phyloP scores from a whole-genome alignment of 306 rosid species.

The Vigna angularis region DNA sequence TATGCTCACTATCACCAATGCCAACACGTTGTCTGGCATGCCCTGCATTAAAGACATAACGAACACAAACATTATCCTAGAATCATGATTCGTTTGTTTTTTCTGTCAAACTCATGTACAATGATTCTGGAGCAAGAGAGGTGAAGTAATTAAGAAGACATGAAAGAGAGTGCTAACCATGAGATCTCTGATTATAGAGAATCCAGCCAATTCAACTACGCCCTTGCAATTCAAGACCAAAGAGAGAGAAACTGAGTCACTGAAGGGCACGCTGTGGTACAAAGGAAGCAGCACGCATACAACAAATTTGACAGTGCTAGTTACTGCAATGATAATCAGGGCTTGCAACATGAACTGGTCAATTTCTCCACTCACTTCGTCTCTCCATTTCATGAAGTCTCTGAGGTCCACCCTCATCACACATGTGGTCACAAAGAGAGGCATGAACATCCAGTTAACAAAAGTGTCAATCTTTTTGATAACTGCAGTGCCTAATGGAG shows the following conservation, averaged over 20 bases:
- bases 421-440: slow-evolving; percentile 58
- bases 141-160: background rate
- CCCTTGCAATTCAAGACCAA: slow-evolving; percentile 71
- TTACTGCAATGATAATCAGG: slow-evolving; percentile 10
- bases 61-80: background rate
- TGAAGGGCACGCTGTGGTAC: slow-evolving; percentile 48
- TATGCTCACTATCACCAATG: slow-evolving; percentile 41
- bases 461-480: slow-evolving; percentile 63
- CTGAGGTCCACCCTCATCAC: slow-evolving; percentile 57
- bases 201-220: slow-evolving; percentile 59
- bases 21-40: slow-evolving; percentile 28
- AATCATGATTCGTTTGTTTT: background rate
- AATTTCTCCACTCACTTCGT: background rate
- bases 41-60: slow-evolving; percentile 45
- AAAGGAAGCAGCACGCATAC: slow-evolving; percentile 49
- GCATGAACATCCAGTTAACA: slow-evolving; percentile 55
- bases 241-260: slow-evolving; percentile 53
- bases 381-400: slow-evolving; percentile 13
- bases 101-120: background rate
- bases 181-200: slow-evolving; percentile 43
- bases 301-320: slow-evolving; percentile 42
- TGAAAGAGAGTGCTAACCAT: slow-evolving; percentile 43
- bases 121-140: background rate
- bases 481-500: slow-evolving; percentile 71
- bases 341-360: slow-evolving; percentile 33